Conservation (phyloP, 2,329 filamentous ascomycete species). For the Mycosphaerelloides madeirae region DNA sequence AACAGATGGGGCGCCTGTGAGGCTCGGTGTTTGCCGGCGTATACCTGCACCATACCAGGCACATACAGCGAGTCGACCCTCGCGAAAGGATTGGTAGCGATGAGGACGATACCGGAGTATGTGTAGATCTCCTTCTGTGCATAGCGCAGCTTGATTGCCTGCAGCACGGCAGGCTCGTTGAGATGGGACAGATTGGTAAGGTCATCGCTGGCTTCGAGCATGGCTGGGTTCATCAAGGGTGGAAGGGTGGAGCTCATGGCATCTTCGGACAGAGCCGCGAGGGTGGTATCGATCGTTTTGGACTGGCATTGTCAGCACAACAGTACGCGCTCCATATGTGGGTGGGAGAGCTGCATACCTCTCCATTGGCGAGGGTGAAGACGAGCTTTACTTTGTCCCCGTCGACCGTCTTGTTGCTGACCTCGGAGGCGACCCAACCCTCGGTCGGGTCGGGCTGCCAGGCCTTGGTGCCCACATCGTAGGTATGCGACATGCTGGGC, state of each 20-base stretch:
- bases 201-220: conserved; percentile 98
- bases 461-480: conserved; percentile 93
- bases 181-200: conserved; percentile 95
- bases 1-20: conserved; percentile 97
- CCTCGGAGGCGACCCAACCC: conserved; percentile 96
- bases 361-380: conserved; percentile 83
- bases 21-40: conserved; percentile 91
- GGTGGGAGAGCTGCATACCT: conserved; percentile 4
- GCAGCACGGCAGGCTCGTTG: conserved; percentile 95
- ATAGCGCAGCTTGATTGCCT: conserved; percentile 96
- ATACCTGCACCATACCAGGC: conserved; percentile 98
- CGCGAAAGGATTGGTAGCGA: conserved; percentile 97
- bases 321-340: neutral
- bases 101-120: conserved; percentile 96
- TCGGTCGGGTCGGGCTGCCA: conserved; percentile 97
- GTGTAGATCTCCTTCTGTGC: conserved; percentile 99
- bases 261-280: conserved; percentile 69
- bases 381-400: conserved; percentile 83
- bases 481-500: conserved; percentile 75
- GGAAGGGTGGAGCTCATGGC: conserved; percentile 75
- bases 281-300: conserved; percentile 72
- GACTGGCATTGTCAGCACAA: conserved; percentile 49
- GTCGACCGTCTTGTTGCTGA: conserved; percentile 75
- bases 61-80: conserved; percentile 97
- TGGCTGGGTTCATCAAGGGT: conserved; percentile 94